A percentile compares a stretch with the other conserved stretches of the same genome.
Conservation (phyloP, 345 rosid genomes). For the Xanthoceras sorbifolium region DNA sequence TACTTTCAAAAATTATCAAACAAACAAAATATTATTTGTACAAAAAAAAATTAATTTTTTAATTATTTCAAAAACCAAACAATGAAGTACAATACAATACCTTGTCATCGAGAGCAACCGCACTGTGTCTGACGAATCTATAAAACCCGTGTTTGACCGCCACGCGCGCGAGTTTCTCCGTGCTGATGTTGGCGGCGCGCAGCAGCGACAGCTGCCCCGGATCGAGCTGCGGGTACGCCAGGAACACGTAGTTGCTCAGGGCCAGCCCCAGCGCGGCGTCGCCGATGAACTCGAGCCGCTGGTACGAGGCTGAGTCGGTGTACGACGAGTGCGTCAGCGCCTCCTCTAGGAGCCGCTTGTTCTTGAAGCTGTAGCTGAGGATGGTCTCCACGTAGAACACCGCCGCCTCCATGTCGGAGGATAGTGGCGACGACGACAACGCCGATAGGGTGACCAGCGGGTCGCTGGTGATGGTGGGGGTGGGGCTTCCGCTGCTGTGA, state of each 20-base stretch:
- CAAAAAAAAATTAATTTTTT: background rate
- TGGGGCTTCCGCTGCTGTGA: background rate
- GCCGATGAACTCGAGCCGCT: constrained; percentile 82
- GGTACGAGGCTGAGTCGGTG: constrained; percentile 42
- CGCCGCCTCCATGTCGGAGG: constrained; percentile 39
- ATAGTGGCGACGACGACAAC: background rate
- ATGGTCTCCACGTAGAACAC: constrained; percentile 54
- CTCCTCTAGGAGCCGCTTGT: constrained; percentile 52
- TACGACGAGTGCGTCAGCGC: constrained; percentile 75
- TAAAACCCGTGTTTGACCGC: constrained; percentile 57
- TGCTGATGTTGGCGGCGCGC: constrained; percentile 68
- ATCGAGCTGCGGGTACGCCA: constrained; percentile 52
- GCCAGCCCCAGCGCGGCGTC: constrained; percentile 65
- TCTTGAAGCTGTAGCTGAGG: constrained; percentile 45
- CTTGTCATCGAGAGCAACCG: constrained; percentile 50
- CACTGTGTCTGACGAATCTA: constrained; percentile 44
- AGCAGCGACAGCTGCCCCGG: constrained; percentile 55
- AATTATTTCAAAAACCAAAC: background rate
- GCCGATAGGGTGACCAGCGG: background rate
- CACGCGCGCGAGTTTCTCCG: constrained; percentile 85
- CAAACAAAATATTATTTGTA: background rate
- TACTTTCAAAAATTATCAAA: background rate
- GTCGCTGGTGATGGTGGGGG: background rate
- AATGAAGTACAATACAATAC: constrained; percentile 20
- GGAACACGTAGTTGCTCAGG: constrained; percentile 46